phyloP scores from a whole-genome alignment of 1,139 yeast genomes.

The Citeromyces siamensis region DNA sequence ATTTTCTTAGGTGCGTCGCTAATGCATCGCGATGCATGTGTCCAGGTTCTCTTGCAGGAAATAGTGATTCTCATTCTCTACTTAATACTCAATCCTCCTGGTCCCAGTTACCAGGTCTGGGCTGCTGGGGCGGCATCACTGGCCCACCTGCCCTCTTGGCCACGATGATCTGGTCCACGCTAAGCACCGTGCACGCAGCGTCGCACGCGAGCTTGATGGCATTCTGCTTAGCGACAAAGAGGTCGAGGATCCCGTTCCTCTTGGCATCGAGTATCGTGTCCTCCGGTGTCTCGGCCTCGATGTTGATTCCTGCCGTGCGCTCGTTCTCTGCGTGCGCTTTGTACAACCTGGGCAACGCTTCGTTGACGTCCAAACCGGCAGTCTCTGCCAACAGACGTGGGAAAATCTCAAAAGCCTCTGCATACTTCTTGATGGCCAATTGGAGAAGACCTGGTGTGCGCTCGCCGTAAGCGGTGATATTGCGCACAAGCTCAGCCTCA shows the following conservation, averaged over 20 bases:
- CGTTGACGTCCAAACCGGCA: constrained; percentile 85
- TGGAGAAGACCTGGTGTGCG: constrained; percentile 88
- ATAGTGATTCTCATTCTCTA: background rate
- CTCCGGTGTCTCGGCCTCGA: constrained; percentile 42
- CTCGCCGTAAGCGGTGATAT: constrained; percentile 78
- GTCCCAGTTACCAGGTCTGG: constrained; percentile 95
- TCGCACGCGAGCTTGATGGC: constrained; percentile 94
- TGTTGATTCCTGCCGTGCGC: constrained; percentile 50
- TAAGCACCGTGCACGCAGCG: constrained; percentile 82
- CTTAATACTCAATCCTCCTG: constrained; percentile 55
- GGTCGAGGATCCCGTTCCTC: constrained; percentile 62
- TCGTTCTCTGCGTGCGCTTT: constrained; percentile 47
- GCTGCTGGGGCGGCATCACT: constrained; percentile 68
- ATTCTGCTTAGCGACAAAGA: constrained; percentile 67
- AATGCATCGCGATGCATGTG: background rate
- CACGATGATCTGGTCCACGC: constrained; percentile 87
- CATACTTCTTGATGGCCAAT: constrained; percentile 88
- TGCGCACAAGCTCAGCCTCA: constrained; percentile 81
- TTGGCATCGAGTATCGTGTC: constrained; percentile 67
- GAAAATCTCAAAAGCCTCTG: constrained; percentile 86
- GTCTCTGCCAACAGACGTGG: constrained; percentile 94
- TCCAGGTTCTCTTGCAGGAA: constrained; percentile 1
- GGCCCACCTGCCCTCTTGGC: constrained; percentile 98
- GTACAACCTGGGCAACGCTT: constrained; percentile 74
- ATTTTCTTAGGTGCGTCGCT: background rate